Evolutionary conservation across 139 green algal genomes (phyloP).

Genomic region (Pleodorina starrii): DNA sequence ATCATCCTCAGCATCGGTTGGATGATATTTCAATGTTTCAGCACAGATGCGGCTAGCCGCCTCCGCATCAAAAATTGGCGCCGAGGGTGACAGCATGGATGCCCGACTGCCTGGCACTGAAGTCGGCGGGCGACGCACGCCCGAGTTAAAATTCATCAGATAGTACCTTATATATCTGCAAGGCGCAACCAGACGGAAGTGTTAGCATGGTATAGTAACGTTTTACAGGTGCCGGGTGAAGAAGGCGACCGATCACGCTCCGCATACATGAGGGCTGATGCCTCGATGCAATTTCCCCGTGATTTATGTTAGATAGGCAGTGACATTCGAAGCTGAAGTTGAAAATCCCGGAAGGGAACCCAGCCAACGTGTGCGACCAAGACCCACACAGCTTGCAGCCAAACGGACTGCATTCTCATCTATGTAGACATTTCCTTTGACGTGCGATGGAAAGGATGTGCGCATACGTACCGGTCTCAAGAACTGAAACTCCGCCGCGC

Average conservation of each 20-base stretch:
- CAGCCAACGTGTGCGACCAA: not conserved
- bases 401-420: not conserved
- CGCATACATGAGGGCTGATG: not conserved
- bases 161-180: not conserved
- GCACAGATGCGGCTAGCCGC: not conserved
- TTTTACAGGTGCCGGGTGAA: slow-evolving; percentile 3
- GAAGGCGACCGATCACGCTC: not conserved
- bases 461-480: slow-evolving; percentile 3
- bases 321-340: not conserved
- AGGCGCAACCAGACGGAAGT: not conserved
- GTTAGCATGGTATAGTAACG: not conserved
- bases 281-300: not conserved
- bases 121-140: not conserved
- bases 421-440: not conserved
- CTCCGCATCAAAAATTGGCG: not conserved
- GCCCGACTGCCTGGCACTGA: not conserved
- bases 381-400: not conserved
- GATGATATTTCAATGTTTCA: not conserved
- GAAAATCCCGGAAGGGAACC: not conserved
- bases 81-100: not conserved
- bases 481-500: no score
- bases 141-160: not conserved
- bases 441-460: not conserved
- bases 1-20: not conserved
- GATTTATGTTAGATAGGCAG: not conserved